phyloP scores from a whole-genome alignment of 1,139 yeast genomes.

The Kodamaea plutei region DNA sequence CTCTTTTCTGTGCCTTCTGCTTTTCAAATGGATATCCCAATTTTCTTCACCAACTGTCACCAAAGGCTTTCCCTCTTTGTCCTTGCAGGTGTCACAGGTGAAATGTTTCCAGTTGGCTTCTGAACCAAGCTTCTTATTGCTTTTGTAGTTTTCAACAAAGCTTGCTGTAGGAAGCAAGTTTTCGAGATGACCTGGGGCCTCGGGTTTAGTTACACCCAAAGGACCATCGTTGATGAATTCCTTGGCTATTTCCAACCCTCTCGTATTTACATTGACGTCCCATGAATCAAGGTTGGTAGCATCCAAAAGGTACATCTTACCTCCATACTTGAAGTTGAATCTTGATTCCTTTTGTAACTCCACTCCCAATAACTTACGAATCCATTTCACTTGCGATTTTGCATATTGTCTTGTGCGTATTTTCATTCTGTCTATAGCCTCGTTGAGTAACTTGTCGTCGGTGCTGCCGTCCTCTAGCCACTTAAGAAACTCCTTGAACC shows the following conservation, averaged over 20 bases:
- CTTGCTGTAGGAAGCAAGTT: slow-evolving; percentile 28
- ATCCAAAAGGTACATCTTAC: slow-evolving; percentile 63
- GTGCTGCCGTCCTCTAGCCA: slow-evolving; percentile 44
- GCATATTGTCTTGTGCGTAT: slow-evolving; percentile 83
- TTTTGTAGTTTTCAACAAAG: slow-evolving; percentile 20
- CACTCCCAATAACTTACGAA: slow-evolving; percentile 62
- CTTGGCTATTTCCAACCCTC: slow-evolving; percentile 52
- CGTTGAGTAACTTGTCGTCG: slow-evolving; percentile 25
- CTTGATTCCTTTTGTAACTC: slow-evolving; percentile 52
- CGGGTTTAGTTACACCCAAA: slow-evolving; percentile 16
- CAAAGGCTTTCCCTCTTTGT: slow-evolving; percentile 49
- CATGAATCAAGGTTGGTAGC: slow-evolving; percentile 69
- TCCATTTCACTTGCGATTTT: slow-evolving; percentile 90
- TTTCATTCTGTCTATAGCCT: slow-evolving; percentile 75
- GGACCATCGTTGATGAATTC: slow-evolving; percentile 32
- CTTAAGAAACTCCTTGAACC: slow-evolving; percentile 88
- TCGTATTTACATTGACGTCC: slow-evolving; percentile 49
- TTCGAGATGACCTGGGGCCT: slow-evolving; percentile 44
- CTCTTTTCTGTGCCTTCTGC: slow-evolving; percentile 54
- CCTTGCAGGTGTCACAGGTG: slow-evolving; percentile 64
- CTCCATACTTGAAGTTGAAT: slow-evolving; percentile 53
- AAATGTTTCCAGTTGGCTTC: slow-evolving; percentile 63
- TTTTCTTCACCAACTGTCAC: slow-evolving; percentile 71
- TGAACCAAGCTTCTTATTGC: slow-evolving; percentile 36
- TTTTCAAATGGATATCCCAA: slow-evolving; percentile 63